A percentile compares a stretch with the other conserved stretches of the same genome.
Conservation (phyloP, 805 yeast genomes). For the Cyberlindnera nakhonratchasimensis region DNA sequence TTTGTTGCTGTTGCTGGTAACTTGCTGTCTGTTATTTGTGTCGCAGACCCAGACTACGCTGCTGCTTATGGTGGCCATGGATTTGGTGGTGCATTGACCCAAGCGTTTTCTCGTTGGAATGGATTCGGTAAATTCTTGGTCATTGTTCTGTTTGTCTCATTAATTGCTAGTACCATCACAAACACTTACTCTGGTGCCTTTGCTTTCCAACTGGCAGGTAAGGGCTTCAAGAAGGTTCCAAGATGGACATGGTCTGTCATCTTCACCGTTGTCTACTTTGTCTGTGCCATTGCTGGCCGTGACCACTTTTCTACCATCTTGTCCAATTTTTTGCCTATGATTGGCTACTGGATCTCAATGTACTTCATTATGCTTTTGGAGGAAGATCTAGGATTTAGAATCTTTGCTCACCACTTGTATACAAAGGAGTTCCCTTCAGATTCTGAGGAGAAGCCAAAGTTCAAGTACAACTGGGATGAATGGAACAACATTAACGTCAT, state of each 20-base stretch:
- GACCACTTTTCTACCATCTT: slow-evolving; percentile 67
- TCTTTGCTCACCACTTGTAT: slow-evolving; percentile 38
- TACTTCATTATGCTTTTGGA: slow-evolving; percentile 65
- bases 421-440: slow-evolving; percentile 38
- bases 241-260: slow-evolving; percentile 72
- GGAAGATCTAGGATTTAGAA: slow-evolving; percentile 71
- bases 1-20: slow-evolving; percentile 72
- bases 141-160: slow-evolving; percentile 66
- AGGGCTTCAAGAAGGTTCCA: slow-evolving; percentile 55
- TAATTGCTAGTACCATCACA: slow-evolving; percentile 74
- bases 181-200: slow-evolving; percentile 81
- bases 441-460: slow-evolving; percentile 31
- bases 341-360: slow-evolving; percentile 87
- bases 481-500: slow-evolving; percentile 64
- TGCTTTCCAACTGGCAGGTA: slow-evolving; percentile 62
- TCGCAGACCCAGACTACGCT: slow-evolving; percentile 52
- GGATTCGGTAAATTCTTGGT: slow-evolving; percentile 75
- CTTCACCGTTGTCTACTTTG: slow-evolving; percentile 59
- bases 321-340: slow-evolving; percentile 83
- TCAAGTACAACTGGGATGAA: slow-evolving; percentile 59
- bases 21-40: slow-evolving; percentile 62
- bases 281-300: slow-evolving; percentile 76
- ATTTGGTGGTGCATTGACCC: slow-evolving; percentile 69
- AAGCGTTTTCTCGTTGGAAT: slow-evolving; percentile 66
- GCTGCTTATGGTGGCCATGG: slow-evolving; percentile 55